Evolutionary conservation across 768 basidiomycete genomes (phyloP), one percentile per base, ranked within the genome.

Genomic region (Phylloporus sp.): DNA sequence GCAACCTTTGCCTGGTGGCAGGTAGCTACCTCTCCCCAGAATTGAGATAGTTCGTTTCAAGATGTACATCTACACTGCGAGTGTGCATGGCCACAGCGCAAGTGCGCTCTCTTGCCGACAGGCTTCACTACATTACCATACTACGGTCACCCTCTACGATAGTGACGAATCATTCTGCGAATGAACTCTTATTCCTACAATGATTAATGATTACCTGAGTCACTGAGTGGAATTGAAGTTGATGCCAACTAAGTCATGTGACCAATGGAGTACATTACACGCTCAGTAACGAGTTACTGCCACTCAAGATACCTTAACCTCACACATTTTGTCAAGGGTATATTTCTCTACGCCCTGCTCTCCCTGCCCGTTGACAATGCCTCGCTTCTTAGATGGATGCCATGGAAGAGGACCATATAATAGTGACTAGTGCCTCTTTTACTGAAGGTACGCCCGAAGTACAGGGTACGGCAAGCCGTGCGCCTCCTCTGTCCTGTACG

Each of bases 1-100:
- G 95, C 13, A 99, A 99, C 69, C 78, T 99, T 29, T 95, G 92
- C 68, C 72, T 98, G 50, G 91, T 88, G 40, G 87, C 88, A 16
- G 95, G 95, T 6, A 77, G 76, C 38, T 87, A 85, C 64, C 72
- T 83, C 36, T 72, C 86, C 20, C 76, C 82, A 1, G 86, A 86
- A 51, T 65, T 72, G 46, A 73, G 80, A 67, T 82, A 61, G 38
- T 24, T 11, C 45, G 15, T 35, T 11, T 34, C 23, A 16, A 34
- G 45, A 31, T n/a, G n/a, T n/a, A n/a, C 18, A 31, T 24, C 22
- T 24, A 6, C 38, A 50, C 24, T 22, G 31, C 46, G 23, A 24
- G 6, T 27, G 31, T 12, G 31, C 11, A 18, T 38, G 15, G 16
- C 11, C 34, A 32, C 29, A 42, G 18, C n/a, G 15, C 35, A 34